Base-by-base conservation (phyloP, 1,284 basidiomycete species). In the Hymenochaete sp. region DNA sequence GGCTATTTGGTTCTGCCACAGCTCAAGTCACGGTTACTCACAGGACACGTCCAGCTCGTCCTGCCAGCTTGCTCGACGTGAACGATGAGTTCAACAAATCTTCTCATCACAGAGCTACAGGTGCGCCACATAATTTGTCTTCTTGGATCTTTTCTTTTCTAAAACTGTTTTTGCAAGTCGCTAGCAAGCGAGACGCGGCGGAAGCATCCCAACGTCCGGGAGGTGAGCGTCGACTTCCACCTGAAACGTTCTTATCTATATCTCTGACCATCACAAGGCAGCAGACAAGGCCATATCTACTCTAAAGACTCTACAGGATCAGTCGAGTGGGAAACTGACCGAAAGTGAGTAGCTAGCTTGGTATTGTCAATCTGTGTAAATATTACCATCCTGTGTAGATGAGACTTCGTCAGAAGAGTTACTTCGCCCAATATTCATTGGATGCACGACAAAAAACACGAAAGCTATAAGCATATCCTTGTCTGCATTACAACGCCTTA, bases 401-500 rank as follows among this genome's bases (percentile, higher is more conserved):
- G 76, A 79, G 21, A 76, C 79, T 13, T 81, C 89, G 57, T 79
- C 86, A 3, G 79, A 87, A 45, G 83, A 85, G 45, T 72, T 98
- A 19, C 73, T 98, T 24, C 73, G 79, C 40, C 93, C 96, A 0
- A 82, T 98, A 2, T 89, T 93, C 57, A 89, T 96, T 73, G 93
- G 91, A 41, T 95, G 93, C 60, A 81, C 84, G 37, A 96, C 92
- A 8, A 91, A 87, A 66, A 89, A 93, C 53, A 79, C 88, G 2
- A 98, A 98, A 72, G 87, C 97, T 39, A 84, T 97, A 42, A 85
- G 86, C 1, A 90, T 98, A 53, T 89, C 88, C 8, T 76, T 98
- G 3, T 85, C 90, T 22, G 89, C 91, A 0, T 72, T 98, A 27
- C 93, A 98, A 61, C 79, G 96, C 28, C 73, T 98, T 48, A 90